These are phyloP conservation scores for Nakaseomyces bracarensis DNA, from an alignment of 1,139 yeast species.

Conservation along the genomic window DNA sequence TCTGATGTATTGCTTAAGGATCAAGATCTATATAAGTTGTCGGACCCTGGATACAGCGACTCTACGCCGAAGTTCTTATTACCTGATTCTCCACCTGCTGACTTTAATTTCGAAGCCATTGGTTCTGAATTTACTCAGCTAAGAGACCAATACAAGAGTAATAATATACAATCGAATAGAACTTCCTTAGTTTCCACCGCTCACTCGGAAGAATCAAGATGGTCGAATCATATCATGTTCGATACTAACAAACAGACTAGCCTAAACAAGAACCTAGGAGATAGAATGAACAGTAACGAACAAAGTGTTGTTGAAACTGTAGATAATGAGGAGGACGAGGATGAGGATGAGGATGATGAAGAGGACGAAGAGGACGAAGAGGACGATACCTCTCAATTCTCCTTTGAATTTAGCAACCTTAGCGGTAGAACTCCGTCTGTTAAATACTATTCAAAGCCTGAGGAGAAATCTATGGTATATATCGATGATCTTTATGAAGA, in stretches of 20 bases:
- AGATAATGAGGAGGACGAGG: slow-evolving; percentile 5
- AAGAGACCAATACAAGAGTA: not conserved
- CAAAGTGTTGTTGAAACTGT: slow-evolving; percentile 8
- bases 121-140: not conserved
- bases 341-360: slow-evolving; percentile 11
- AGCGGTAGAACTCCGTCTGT: slow-evolving; percentile 58
- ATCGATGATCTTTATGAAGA: slow-evolving; percentile 39
- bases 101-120: not conserved
- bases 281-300: not conserved
- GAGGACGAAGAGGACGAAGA: slow-evolving; percentile 19
- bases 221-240: slow-evolving; percentile 4
- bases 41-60: not conserved
- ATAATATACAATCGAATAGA: not conserved
- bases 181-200: not conserved
- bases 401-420: slow-evolving; percentile 45
- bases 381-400: slow-evolving; percentile 42
- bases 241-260: slow-evolving; percentile 1
- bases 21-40: not conserved
- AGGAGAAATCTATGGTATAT: slow-evolving; percentile 26
- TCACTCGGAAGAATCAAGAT: slow-evolving; percentile 3
- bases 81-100: slow-evolving; percentile 3
- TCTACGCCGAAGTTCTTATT: not conserved
- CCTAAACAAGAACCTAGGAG: not conserved
- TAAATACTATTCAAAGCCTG: slow-evolving; percentile 43
- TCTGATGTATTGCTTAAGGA: slow-evolving; percentile 2